Base-by-base conservation (phyloP, 495 filamentous ascomycete species). In the Astrothelium subdiscretum region DNA sequence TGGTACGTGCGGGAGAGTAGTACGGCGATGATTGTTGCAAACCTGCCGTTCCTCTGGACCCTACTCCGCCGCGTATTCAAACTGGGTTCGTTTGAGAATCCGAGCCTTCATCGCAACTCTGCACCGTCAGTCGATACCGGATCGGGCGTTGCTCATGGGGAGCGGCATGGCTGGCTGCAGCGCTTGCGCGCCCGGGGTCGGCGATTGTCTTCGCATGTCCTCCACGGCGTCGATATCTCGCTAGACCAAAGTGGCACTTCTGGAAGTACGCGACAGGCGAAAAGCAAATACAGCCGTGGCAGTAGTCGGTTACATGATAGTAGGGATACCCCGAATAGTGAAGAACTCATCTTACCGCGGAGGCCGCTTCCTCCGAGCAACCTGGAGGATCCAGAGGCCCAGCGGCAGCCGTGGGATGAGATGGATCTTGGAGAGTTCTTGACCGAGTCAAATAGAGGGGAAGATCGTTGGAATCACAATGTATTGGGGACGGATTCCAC, bases 1-100 rank as follows among this genome's bases (percentile, higher is more conserved):
- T 88, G 85, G 85, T 87, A 88, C 67, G 77, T 80, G 24, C 82
- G 85, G 10, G 85, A 87, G 77, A 78, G 81, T 18, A 79, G 78
- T 22, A 86, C 83, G 0, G 81, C 84, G 1, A 77, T 87, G 12
- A 79, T 84, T 54, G 81, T 86, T 2, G 79, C 81, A n/a, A 87
- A 87, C 58, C 67, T 87, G 18, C 83, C 84, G 44, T 83, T 82
- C 66, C 78, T 80, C 67, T 87, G 83, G 82, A 79, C 82, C 0
- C 74, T 84, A 0, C 65, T 85, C 13, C 77, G 80, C 8, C 80
- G 79, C 60, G 54, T 80, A 27, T 85, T 87, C 71, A 73, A 75
- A 22, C 52, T 81, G 10, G 71, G 72, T 5, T 72, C 74, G 5
- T 81, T 80, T 65, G 75, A 76, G 27, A 61, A 31, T 54, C 8